These are phyloP conservation scores for Marasmius sp. DNA, from an alignment of 1,284 basidiomycete species.

Conservation along the genomic window DNA sequence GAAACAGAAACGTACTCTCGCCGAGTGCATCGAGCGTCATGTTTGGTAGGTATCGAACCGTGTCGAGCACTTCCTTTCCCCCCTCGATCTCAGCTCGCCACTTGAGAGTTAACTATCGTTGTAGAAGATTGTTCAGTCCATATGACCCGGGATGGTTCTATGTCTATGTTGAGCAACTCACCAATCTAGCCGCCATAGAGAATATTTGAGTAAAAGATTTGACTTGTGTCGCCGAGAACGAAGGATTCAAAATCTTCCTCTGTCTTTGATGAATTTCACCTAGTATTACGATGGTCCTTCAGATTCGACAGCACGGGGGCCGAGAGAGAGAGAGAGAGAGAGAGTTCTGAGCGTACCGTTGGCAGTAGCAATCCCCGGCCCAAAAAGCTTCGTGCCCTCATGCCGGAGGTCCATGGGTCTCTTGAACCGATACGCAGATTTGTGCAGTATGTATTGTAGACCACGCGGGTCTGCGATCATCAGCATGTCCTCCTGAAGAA, in stretches of 20 bases:
- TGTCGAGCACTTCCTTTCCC: not conserved
- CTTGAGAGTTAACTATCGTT: not conserved
- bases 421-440: not conserved
- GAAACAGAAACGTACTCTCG: not conserved
- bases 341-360: not conserved
- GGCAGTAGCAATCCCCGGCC: not conserved
- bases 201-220: not conserved
- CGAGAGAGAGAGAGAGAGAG: too few species aligned
- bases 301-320: not conserved
- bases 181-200: not conserved
- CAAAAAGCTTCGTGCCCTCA: not conserved
- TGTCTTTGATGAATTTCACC: not conserved
- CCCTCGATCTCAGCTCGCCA: not conserved
- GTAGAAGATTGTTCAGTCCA: not conserved
- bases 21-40: not conserved
- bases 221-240: not conserved
- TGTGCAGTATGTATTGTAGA: not conserved
- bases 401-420: not conserved
- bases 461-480: not conserved
- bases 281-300: not conserved
- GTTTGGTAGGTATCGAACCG: not conserved
- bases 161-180: not conserved
- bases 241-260: not conserved
- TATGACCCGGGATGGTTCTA: not conserved
- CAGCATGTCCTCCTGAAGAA: not conserved